These are phyloP conservation scores for Poteriospumella lacustris DNA, from an alignment of 108 stramenopile species.

Conservation along the genomic window DNA sequence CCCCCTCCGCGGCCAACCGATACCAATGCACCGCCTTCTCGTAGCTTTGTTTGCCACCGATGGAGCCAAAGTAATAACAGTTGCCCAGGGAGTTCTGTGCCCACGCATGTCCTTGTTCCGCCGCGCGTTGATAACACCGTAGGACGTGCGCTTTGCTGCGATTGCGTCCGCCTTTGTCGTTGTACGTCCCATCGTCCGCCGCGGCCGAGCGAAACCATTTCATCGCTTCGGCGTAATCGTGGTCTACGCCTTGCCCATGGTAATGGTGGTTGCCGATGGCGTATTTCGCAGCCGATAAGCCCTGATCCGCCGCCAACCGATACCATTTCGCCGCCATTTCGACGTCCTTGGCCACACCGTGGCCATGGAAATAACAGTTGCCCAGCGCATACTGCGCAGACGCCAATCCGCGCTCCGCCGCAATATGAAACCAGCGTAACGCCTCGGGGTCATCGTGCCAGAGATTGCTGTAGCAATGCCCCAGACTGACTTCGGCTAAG, in stretches of 20 bases:
- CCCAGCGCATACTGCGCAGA: constrained; percentile 13
- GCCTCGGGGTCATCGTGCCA: neutral
- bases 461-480: neutral
- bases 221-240: neutral
- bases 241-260: neutral
- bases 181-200: too few species aligned
- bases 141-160: too few species aligned
- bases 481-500: neutral
- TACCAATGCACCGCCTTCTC: neutral
- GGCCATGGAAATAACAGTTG: constrained; percentile 1
- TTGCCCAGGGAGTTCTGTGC: neutral
- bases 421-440: neutral
- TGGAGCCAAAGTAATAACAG: neutral
- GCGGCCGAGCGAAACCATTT: too few species aligned
- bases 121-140: neutral
- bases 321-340: neutral
- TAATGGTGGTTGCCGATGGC: neutral
- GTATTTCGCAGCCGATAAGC: neutral
- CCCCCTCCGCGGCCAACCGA: neutral
- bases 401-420: neutral
- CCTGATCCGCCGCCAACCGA: constrained; percentile 19
- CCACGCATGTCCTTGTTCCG: neutral
- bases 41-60: neutral
- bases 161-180: too few species aligned
- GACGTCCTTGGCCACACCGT: neutral